Base-by-base conservation (phyloP, 2,329 filamentous ascomycete species). In the Fusarium sp. region DNA sequence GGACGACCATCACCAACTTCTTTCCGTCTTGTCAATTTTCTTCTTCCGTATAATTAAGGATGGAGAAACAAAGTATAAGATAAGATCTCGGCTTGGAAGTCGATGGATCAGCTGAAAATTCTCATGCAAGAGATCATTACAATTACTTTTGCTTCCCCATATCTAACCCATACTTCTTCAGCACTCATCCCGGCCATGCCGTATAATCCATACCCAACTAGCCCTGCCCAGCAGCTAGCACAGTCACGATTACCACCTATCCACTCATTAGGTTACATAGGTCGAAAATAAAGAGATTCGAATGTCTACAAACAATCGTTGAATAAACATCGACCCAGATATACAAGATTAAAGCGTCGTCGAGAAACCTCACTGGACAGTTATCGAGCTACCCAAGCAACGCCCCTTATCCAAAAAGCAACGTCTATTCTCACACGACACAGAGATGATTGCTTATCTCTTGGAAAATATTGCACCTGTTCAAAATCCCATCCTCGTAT, bases 131-230 rank as follows among this genome's bases (percentile, higher is more conserved):
- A 45, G 55, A 63, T 56, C 30, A 20, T 53, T 14, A 20, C n/a
- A 28, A 20, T 53, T n/a, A 16, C n/a, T 40, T 34, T 63, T 32
- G n/a, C 30, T 68, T 59, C n/a, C 48, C 59, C 51, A 43, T 46
- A 25, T 8, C 12, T 46, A 18, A 23, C 11, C 25, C 16, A 18
- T 46, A 18, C 43, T 47, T 45, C 21, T 46, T 16, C 23, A n/a
- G 11, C 49, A 34, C 27, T 48, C 23, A 61, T 55, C 61, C 66
- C 53, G 56, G 67, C 56, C 25, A 60, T 51, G 37, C 66, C 53
- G 57, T 43, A 40, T 42, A 27, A 32, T 23, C 59, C 42, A 56
- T 32, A 41, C 32, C 18, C 9, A 46, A 21, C 34, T 53, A 53
- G 23, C 23, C 14, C 30, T 27, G 30, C 48, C 48, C 32, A 20